A percentile compares a stretch with the other conserved stretches of the same genome.
These are phyloP conservation scores for Cordyceps pruinosa DNA, from an alignment of 2,329 filamentous ascomycete genomes.

Conservation along the genomic window DNA sequence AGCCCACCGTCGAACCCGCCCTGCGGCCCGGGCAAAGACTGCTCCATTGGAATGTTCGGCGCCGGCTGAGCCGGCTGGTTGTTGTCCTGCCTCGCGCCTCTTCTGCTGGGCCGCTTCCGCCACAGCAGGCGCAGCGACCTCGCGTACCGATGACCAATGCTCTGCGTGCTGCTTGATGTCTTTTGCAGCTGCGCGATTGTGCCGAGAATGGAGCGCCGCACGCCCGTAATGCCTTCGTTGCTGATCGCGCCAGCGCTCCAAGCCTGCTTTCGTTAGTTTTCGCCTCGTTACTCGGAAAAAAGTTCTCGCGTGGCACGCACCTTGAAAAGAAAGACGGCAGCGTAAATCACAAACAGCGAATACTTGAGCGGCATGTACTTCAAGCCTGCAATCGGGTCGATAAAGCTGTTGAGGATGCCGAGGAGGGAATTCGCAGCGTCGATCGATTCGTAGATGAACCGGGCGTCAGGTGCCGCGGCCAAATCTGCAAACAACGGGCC, in stretches of 20 bases:
- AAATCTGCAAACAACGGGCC: constrained; percentile 44
- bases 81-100: constrained; percentile 13
- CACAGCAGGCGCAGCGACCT: constrained; percentile 54
- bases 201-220: constrained; percentile 50
- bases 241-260: constrained; percentile 53
- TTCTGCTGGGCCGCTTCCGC: constrained; percentile 31
- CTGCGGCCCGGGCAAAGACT: background rate
- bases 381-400: constrained; percentile 51
- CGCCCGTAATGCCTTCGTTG: constrained; percentile 45
- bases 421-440: constrained; percentile 57
- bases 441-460: constrained; percentile 60
- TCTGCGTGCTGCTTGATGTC: constrained; percentile 50
- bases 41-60: constrained; percentile 24
- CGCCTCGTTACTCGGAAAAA: background rate
- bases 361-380: constrained; percentile 59
- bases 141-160: constrained; percentile 55
- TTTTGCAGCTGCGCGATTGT: constrained; percentile 54
- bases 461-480: constrained; percentile 53
- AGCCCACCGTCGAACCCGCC: constrained; percentile 13
- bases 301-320: constrained; percentile 26
- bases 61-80: constrained; percentile 17
- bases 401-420: constrained; percentile 51
- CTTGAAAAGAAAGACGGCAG: constrained; percentile 60
- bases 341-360: constrained; percentile 57
- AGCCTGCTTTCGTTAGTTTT: constrained; percentile 31